Evolutionary conservation across 176 grass and related monocot species (phyloP).

Genomic region (Urochloa ruziziensis): DNA sequence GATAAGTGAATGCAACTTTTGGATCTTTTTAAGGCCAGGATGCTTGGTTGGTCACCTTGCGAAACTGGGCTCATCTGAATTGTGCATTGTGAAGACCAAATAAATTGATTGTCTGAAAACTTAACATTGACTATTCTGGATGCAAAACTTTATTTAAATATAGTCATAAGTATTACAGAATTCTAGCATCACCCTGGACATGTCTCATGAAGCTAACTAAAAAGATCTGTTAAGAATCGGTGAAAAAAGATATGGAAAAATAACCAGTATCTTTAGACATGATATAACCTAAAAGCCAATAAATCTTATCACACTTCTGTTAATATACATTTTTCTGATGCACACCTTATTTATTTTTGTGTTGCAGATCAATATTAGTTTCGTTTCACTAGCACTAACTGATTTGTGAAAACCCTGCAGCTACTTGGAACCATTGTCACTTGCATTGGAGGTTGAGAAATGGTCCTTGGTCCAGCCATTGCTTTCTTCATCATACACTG

Average conservation of each 20-base stretch:
- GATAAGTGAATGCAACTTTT: not conserved
- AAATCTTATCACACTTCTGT: not conserved
- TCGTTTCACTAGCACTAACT: constrained; percentile 10
- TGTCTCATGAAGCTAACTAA: not conserved
- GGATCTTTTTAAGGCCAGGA: not conserved
- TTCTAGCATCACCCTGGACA: not conserved
- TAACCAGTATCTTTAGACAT: not conserved
- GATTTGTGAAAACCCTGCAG: constrained; percentile 42
- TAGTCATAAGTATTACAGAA: not conserved
- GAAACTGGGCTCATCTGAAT: not conserved
- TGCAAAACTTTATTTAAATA: too few species aligned
- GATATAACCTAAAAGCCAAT: not conserved
- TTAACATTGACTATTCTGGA: not conserved
- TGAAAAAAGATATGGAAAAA: not conserved
- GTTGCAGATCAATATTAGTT: not conserved
- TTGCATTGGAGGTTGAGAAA: constrained; percentile 84
- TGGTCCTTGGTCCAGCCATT: constrained; percentile 97
- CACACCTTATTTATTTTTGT: not conserved
- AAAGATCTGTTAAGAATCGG: not conserved
- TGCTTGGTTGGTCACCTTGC: not conserved
- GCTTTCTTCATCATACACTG: constrained; percentile 95
- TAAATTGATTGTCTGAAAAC: not conserved
- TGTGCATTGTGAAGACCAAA: not conserved
- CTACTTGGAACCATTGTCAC: constrained; percentile 88
- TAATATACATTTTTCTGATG: not conserved